Evolutionary conservation across 2,329 filamentous ascomycete genomes (phyloP), one percentile per base, ranked within the genome.

Genomic region (Phyllosticta citriasiana): DNA sequence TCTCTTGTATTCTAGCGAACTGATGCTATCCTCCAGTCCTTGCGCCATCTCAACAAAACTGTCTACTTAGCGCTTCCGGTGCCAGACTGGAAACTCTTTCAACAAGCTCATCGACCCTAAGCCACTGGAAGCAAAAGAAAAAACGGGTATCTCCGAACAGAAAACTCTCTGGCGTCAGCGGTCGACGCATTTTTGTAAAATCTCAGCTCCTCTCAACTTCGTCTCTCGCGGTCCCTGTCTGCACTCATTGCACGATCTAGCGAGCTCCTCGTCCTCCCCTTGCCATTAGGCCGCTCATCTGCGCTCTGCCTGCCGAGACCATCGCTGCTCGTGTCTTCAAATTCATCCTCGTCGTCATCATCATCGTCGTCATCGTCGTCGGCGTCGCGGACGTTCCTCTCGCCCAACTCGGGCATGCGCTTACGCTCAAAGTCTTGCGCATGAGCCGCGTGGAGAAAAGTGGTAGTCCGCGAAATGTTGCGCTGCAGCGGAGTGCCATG

Each of bases 401-500:
- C 68, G 14, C 77, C 70, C 12, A 77, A 70, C 40, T 78, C 77
- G 0, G 80, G 79, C 27, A 78, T 81, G 64, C 84, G 82, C 72
- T 84, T 88, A 77, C 94, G 88, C 75, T 95, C 89, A 72, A 97
- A 97, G 75, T 97, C 93, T 72, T 96, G 88, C 63, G 84, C 88
- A 72, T 97, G 94, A 5, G 93, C 93, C 64, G 87, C 82, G 3
- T 90, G 88, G 66, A 97, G 80, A n/a, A 91, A 85, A 14, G 81
- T 84, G 4, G 83, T 84, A 12, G 87, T 80, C 1, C 81, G 76
- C n/a, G 74, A 74, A 10, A 84, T 74, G 7, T 74, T 78, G 24
- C 73, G 66, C 26, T 73, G 67, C 2, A 78, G 60, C 0, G 77
- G 76, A 0, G 71, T 73, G 0, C 40, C 40, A 2, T 69, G 22